Base-by-base conservation (phyloP, 805 yeast species). In the Zygosaccharomyces siamensis region DNA sequence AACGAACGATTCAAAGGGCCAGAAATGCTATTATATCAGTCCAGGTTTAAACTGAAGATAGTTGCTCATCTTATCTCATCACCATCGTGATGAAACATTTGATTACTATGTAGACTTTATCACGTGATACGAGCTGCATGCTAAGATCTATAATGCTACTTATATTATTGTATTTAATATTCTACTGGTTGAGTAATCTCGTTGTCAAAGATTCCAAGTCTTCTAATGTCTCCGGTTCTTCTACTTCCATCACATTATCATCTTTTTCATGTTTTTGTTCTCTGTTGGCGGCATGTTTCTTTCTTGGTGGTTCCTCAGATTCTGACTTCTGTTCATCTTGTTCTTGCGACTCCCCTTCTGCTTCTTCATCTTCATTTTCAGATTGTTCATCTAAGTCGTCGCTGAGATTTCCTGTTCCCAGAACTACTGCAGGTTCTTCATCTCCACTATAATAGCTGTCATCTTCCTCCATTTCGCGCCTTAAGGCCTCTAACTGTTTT, bases 171-270 rank as follows among this genome's bases (percentile, higher is more conserved):
- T 14, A 26, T 8, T 33, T 8, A 33, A 10, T 14, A 11, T 3
- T 16, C 37, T 48, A 56, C 37, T 50, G 51, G 45, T 57, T 55
- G 21, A 75, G 59, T 43, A 77, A 66, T 59, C 68, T 73, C 21
- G 76, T 77, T 2, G 96, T 83, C 71, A 88, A 78, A 43, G 95
- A 89, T 73, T 93, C 99, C 68, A 93, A 77, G 63, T 93, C 99
- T 67, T 89, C 97, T 65, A 93, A 73, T 14, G 96, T 86, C 60
- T 88, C 86, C 12, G 97, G 97, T 59, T 83, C 87, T 58, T 87
- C 95, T 40, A 87, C 74, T 70, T 90, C 96, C 51, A 86, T 72
- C 41, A 85, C 70, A 37, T 63, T 67, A 18, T 64, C 62, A 14
- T 41, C 33, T 24, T 18, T 18, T 18, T 18, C 3, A 18, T 41